Conservation (phyloP, 306 rosid genomes). For the Medicago truncatula region DNA sequence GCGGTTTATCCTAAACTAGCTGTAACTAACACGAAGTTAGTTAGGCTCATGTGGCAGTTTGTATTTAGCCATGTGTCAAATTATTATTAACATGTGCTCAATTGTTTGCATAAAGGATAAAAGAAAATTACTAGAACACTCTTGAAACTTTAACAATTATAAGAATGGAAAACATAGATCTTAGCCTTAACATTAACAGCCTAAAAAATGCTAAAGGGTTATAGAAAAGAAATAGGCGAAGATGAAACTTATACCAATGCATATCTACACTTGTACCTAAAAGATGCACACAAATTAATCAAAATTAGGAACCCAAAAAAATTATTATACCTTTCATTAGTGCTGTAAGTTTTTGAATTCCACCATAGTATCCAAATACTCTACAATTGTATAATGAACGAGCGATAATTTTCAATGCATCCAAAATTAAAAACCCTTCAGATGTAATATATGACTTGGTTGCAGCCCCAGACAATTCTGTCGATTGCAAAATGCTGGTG, state of each 20-base stretch:
- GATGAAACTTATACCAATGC: neutral
- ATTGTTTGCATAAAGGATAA: too few relatives aligned
- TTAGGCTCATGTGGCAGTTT: too few relatives aligned
- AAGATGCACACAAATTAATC: constrained; percentile 28
- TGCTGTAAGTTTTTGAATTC: constrained; percentile 88
- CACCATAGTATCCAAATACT: constrained; percentile 90
- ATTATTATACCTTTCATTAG: constrained; percentile 82
- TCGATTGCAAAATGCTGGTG: constrained; percentile 53
- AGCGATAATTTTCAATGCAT: constrained; percentile 70
- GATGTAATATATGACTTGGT: constrained; percentile 64
- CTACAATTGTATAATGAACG: constrained; percentile 90
- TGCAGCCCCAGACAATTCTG: constrained; percentile 69
- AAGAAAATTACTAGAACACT: too few relatives aligned
- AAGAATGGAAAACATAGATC: constrained; percentile 4
- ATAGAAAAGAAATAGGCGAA: constrained; percentile 32
- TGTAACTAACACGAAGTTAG: too few relatives aligned
- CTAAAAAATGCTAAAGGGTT: constrained; percentile 13
- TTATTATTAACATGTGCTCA: too few relatives aligned
- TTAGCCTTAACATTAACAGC: constrained; percentile 30
- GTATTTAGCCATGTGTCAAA: too few relatives aligned
- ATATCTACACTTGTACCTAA: neutral
- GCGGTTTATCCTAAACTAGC: too few relatives aligned
- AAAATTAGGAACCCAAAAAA: constrained; percentile 18
- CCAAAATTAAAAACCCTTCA: constrained; percentile 80
- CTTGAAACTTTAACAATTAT: neutral